Evolutionary conservation across 345 rosid genomes (phyloP).

Genomic region (Gossypium australe): DNA sequence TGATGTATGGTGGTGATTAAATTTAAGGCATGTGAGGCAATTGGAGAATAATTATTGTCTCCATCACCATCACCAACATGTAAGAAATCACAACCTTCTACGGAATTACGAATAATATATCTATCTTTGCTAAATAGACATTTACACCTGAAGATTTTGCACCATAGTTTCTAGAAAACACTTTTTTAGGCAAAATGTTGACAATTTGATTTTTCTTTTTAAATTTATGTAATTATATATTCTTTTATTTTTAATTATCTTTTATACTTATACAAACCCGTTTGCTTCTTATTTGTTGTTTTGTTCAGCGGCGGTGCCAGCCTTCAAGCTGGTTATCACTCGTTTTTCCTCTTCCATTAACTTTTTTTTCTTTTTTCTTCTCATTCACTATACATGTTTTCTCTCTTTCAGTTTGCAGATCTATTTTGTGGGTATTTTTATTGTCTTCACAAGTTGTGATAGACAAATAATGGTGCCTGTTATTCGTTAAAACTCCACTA

Average conservation of each 20-base stretch:
- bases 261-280: not conserved
- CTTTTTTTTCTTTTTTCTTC: too few species aligned
- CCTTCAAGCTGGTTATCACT: too few species aligned
- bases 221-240: too few species aligned
- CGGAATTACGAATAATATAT: not conserved
- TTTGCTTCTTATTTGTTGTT: too few species aligned
- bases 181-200: not conserved
- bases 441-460: too few species aligned
- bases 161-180: not conserved
- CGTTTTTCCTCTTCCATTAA: too few species aligned
- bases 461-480: too few species aligned
- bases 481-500: too few species aligned
- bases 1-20: not conserved
- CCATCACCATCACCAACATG: not conserved
- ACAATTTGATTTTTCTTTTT: not conserved
- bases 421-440: too few species aligned
- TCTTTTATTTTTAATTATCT: too few species aligned
- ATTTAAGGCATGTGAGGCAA: not conserved
- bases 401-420: too few species aligned
- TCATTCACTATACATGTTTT: too few species aligned
- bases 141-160: slow-evolving; percentile 4
- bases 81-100: not conserved
- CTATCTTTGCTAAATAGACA: not conserved
- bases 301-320: fast-evolving
- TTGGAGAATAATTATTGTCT: not conserved